These are phyloP conservation scores for Xylaria hypoxylon DNA, from an alignment of 2,329 filamentous ascomycete genomes.

Conservation along the genomic window DNA sequence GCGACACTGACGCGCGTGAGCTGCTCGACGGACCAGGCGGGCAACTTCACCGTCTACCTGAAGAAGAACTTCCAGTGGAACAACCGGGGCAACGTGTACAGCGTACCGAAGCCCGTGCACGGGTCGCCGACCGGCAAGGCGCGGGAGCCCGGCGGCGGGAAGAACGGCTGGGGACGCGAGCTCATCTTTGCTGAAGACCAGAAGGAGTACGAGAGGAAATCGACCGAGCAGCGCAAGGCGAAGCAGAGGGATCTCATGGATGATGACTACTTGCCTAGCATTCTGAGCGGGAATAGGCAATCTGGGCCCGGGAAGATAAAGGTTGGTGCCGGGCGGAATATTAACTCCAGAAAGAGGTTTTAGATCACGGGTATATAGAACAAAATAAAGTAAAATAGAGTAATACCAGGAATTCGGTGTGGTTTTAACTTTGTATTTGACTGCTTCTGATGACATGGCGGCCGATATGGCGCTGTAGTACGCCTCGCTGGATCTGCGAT, in stretches of 20 bases:
- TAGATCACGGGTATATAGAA: constrained; percentile 12
- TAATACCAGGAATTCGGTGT: constrained; percentile 37
- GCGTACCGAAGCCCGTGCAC: constrained; percentile 88
- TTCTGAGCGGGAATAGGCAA: constrained; percentile 82
- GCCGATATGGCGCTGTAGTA: neutral
- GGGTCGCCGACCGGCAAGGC: constrained; percentile 83
- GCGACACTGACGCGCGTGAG: constrained; percentile 85
- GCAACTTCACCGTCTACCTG: constrained; percentile 85
- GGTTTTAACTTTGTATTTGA: neutral
- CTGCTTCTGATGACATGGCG: neutral
- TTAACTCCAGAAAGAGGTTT: constrained; percentile 79
- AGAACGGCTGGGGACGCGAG: constrained; percentile 86
- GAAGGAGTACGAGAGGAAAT: constrained; percentile 83
- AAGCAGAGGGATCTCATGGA: constrained; percentile 91
- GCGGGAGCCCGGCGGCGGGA: constrained; percentile 75
- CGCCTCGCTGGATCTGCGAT: neutral
- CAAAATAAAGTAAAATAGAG: constrained; percentile 22
- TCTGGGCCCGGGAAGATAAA: constrained; percentile 73
- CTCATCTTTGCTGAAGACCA: constrained; percentile 94
- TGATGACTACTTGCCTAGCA: constrained; percentile 87
- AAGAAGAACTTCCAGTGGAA: constrained; percentile 98
- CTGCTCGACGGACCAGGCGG: constrained; percentile 84
- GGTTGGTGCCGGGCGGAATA: constrained; percentile 85
- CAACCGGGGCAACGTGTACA: constrained; percentile 90
- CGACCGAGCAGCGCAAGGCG: constrained; percentile 71